Base-by-base conservation (phyloP, 768 basidiomycete genomes). In the Lactarius hengduanensis region DNA sequence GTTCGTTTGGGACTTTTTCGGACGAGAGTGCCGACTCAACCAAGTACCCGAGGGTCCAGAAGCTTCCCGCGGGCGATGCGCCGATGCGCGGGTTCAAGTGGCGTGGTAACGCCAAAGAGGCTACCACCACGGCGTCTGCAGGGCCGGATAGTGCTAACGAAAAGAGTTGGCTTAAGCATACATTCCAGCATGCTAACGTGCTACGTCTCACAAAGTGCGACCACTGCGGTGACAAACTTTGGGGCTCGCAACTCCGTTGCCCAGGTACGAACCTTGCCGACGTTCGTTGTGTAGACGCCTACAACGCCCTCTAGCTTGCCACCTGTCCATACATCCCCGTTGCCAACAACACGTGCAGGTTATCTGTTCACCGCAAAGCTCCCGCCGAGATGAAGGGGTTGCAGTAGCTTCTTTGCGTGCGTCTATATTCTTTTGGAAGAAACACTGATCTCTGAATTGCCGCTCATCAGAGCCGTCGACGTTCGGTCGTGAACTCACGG, bases 211-310 rank as follows among this genome's bases (percentile, higher is more conserved):
- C 92, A 34, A 84, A 92, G 50, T 99, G 97, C 74, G 97, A 98
- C 72, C 90, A 96, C 62, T 99, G 97, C 74, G 89, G 88, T 40
- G 97, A 98, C 74, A 99, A 98, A 81, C 88, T 98, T 88, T 99
- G 96, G 95, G 96, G 96, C 8, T 86, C 95, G n/a, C 94, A 96
- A 74, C 81, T 92, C 61, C 89, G 92, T 38, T 99, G 97, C 74
- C 84, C 88, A 70, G 82, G 96, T 94, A 74, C 74, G 93, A 81
- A 11, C 22, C 32, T 6, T 28, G 36, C 10, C 40, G 53, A 47
- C 28, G 1, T 18, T 13, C 57, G 28, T 7, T n/a, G 45, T 38
- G 26, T 41, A 38, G 57, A 41, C 4, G 55, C 15, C 7, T 11
- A 18, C n/a, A 26, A 9, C 9, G 36, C 10, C 9, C 34, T 53